These are phyloP conservation scores for Samsoniella hepiali DNA, from an alignment of 2,329 filamentous ascomycete genomes.

Conservation along the genomic window DNA sequence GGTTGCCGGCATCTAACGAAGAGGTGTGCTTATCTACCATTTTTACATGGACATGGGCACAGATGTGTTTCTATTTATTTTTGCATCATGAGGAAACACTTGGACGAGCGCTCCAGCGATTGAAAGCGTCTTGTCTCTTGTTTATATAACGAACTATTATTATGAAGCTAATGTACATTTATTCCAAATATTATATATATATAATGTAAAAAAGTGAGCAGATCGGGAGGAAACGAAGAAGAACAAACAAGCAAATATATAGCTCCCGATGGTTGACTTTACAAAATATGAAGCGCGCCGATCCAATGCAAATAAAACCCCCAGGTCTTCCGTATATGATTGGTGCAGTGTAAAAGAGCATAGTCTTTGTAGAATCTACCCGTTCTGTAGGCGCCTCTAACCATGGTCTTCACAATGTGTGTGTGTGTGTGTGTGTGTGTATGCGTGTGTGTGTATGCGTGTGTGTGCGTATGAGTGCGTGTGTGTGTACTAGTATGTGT, in stretches of 20 bases:
- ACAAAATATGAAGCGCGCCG: conserved; percentile 7
- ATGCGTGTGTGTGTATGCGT: neutral
- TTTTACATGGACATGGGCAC: neutral
- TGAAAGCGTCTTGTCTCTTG: neutral
- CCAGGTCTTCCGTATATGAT: neutral
- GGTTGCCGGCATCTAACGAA: conserved; percentile 49
- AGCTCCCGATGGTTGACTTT: neutral
- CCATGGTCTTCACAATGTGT: neutral
- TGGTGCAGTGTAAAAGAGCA: neutral
- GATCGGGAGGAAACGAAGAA: neutral
- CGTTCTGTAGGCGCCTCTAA: conserved; percentile 11
- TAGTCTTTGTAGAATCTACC: neutral
- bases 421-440: neutral
- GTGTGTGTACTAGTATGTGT: neutral
- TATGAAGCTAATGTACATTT: conserved; percentile 13
- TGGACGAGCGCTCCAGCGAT: neutral
- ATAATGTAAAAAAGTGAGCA: neutral
- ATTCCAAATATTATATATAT: neutral
- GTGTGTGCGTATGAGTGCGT: neutral
- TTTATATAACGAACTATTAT: conserved; percentile 13
- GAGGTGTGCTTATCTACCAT: conserved; percentile 18
- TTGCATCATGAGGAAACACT: neutral
- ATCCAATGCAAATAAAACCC: neutral
- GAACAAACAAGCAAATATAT: neutral
- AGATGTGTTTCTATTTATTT: neutral